Conservation (phyloP, 192 early-diverging fungal species). For the Coemansia sp. region DNA sequence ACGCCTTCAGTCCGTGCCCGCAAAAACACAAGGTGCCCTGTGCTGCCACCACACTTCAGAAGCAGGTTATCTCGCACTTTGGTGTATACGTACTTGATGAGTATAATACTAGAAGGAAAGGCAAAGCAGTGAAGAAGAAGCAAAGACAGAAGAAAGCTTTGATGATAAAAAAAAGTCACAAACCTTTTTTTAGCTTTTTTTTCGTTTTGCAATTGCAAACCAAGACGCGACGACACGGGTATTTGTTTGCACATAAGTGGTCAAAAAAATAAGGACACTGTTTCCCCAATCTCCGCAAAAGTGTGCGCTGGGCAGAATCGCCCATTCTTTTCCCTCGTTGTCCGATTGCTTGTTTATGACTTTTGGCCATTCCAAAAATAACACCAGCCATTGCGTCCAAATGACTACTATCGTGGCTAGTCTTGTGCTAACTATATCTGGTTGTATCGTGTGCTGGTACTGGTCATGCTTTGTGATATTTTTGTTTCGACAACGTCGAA, state of each 20-base stretch:
- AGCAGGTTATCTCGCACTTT: background rate
- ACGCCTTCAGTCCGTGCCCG: too few relatives aligned
- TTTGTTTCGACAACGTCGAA: too few relatives aligned
- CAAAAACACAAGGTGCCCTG: background rate
- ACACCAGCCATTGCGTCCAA: background rate
- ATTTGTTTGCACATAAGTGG: too few relatives aligned
- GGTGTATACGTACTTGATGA: background rate
- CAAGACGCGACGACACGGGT: too few relatives aligned
- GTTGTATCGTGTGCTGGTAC: too few relatives aligned
- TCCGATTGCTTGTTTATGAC: background rate
- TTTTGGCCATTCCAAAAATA: background rate
- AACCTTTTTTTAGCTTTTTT: background rate
- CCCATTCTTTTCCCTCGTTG: too few relatives aligned
- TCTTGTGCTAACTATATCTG: background rate
- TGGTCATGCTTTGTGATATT: background rate
- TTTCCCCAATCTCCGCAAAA: too few relatives aligned
- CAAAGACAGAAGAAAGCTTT: background rate
- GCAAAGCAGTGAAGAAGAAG: conserved; percentile 5
- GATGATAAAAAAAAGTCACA: too few relatives aligned
- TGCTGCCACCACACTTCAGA: background rate
- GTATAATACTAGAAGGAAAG: background rate
- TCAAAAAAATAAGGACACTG: too few relatives aligned
- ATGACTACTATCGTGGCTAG: background rate
- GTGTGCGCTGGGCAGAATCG: too few relatives aligned
- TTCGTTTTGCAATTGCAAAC: too few relatives aligned